Base-by-base conservation (phyloP, 495 filamentous ascomycete genomes). In the Penicillium flavigenum region DNA sequence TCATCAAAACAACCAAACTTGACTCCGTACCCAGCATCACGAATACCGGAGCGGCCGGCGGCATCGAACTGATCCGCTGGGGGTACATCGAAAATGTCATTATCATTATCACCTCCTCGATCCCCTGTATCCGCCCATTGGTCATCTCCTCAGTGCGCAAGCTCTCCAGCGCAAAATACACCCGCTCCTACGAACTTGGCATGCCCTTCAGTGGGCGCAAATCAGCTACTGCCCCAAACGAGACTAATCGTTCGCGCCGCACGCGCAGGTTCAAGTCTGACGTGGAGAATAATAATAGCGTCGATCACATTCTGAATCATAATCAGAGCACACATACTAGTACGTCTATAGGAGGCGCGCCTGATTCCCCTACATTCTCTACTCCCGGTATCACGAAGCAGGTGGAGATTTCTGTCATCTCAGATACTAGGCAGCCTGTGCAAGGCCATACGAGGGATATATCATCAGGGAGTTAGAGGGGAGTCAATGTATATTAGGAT, bases 1-100 rank as follows among this genome's bases (percentile, higher is more conserved):
- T 76, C 41, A 62, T 78, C 60, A 76, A 77, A 42, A 77, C 75
- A 6, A 70, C 72, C 22, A 74, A 75, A 38, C 70, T 72, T 43
- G 51, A 63, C 56, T 47, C 71, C 17, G 54, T 77, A 10, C 72
- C 70, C 24, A 63, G 69, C 39, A 52, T 72, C 45, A 72, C 69
- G 0, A 68, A 74, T 44, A 63, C 71, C 14, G 69, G 69, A 17
- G 51, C 68, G 1, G 32, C 10, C 1, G 70, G 70, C 32, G 66
- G 61, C 17, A 48, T 71, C 41, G 63, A 69, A 48, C 55, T 74
- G 1, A 72, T 74, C 56, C 66, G 66, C 39, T 74, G 72, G 70
- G 68, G 64, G 14, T 74, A 66, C 36, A 57, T 67, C 29, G 70
- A 74, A 44, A 70, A 71, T 44, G n/a, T 60, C 10, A 65, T 74